Base-by-base conservation (phyloP, 768 basidiomycete species). In the Trametes meyenii region DNA sequence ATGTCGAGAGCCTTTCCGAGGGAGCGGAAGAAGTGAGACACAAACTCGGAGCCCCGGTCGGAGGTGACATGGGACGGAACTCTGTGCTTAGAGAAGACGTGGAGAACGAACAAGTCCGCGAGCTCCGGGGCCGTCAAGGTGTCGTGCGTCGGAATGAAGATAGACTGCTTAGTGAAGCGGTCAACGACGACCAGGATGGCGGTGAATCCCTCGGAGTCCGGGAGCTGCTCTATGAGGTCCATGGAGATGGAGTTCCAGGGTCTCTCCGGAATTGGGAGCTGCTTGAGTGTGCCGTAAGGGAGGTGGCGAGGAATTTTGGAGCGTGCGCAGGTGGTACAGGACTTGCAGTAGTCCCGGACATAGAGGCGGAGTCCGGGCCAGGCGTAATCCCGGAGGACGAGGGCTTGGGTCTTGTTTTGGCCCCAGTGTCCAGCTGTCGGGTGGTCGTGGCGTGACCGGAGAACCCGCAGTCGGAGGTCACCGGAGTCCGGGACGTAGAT, bases 371-470 rank as follows among this genome's bases (percentile, higher is more conserved):
- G 64, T 21, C 56, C 51, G 10, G 70, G 72, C 73, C 71, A 77
- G 55, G 56, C 66, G 67, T 64, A 74, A 35, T 75, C 49, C n/a
- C 68, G 60, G n/a, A 38, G 40, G 12, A 75, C 55, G 1, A 71
- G 40, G 21, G 48, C 55, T 38, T 56, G 55, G 5, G 55, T 62
- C 61, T 57, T 57, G 23, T 62, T 66, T 36, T 67, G 65, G 5
- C 78, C 74, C 40, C 64, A 73, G 52, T 77, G 77, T 3, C 76
- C 73, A 0, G 71, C 58, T 0, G 69, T 55, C 2, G 62, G 64
- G 24, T 68, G 61, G 50, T 76, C 72, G 61, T 77, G 76, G 5
- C 60, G 46, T 3, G 55, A 13, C 11, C 65, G 57, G 11, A 77
- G 66, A 16, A 72, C 49, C 0, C 60, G 62, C 3, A 74, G 61